These are phyloP conservation scores for Spiraea crenata DNA, from an alignment of 331 rosid species.

Conservation along the genomic window DNA sequence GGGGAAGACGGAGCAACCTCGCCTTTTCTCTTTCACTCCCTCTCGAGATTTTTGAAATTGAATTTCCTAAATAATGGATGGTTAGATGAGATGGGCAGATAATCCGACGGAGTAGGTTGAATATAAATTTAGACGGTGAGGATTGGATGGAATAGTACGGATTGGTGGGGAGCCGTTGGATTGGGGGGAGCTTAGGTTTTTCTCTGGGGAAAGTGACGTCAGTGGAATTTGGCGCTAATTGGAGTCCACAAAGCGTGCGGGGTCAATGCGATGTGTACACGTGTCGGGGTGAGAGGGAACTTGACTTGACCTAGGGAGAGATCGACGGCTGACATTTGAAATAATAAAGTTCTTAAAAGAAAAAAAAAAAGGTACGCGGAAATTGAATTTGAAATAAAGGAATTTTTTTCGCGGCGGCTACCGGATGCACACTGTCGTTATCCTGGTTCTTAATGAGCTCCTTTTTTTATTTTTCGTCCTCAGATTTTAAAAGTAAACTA, in stretches of 20 bases:
- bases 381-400: neutral
- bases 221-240: constrained; percentile 73
- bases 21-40: constrained; percentile 32
- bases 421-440: neutral
- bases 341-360: neutral
- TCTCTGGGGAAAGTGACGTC: constrained; percentile 20
- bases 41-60: constrained; percentile 58
- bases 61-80: constrained; percentile 36
- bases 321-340: constrained; percentile 33
- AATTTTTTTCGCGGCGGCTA: constrained; percentile 1
- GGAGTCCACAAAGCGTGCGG: constrained; percentile 21
- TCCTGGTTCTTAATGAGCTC: neutral
- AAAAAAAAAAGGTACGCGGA: neutral
- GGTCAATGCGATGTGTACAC: constrained; percentile 10
- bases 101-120: constrained; percentile 21
- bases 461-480: neutral
- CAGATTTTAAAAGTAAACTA: neutral
- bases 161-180: constrained; percentile 32
- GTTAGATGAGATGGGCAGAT: constrained; percentile 11
- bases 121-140: constrained; percentile 4
- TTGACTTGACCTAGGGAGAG: neutral
- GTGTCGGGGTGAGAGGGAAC: constrained; percentile 32
- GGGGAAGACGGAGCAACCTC: constrained; percentile 18
- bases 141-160: constrained; percentile 12
- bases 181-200: constrained; percentile 16